Conservation (phyloP, 2,329 filamentous ascomycete species). For the Colletotrichum theobromicola region DNA sequence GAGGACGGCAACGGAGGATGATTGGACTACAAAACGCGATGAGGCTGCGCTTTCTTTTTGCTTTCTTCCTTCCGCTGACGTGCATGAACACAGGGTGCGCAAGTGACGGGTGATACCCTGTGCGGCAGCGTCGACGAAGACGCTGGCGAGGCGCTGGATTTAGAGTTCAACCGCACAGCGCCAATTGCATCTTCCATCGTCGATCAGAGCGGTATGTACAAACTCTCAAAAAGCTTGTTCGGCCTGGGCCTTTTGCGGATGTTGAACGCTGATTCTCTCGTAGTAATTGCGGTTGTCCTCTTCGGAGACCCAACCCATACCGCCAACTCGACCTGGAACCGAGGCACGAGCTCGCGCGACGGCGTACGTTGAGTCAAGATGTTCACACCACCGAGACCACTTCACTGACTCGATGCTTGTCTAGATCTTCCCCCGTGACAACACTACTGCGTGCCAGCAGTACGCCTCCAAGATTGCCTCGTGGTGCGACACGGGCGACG, state of each 20-base stretch:
- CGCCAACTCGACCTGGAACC: conserved; percentile 38
- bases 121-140: conserved; percentile 37
- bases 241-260: neutral
- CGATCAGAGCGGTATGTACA: conserved; percentile 36
- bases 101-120: conserved; percentile 40
- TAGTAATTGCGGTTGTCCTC: conserved; percentile 45
- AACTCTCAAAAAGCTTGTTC: neutral
- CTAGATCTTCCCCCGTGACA: conserved; percentile 42
- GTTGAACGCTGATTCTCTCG: neutral
- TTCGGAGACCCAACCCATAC: conserved; percentile 48
- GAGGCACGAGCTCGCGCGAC: conserved; percentile 39
- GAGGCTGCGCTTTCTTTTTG: neutral
- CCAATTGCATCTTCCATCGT: conserved; percentile 30
- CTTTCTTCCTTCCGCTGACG: neutral
- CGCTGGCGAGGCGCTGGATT: neutral
- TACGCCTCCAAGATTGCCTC: conserved; percentile 41
- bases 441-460: conserved; percentile 37
- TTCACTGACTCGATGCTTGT: neutral
- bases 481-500: conserved; percentile 47
- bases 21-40: neutral
- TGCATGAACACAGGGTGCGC: conserved; percentile 36
- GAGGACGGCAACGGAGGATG: neutral
- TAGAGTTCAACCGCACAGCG: conserved; percentile 25
- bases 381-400: neutral
- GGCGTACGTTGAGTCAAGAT: conserved; percentile 37